Conservation (phyloP, 805 yeast species). For the Zygoascus bituminiphila region DNA sequence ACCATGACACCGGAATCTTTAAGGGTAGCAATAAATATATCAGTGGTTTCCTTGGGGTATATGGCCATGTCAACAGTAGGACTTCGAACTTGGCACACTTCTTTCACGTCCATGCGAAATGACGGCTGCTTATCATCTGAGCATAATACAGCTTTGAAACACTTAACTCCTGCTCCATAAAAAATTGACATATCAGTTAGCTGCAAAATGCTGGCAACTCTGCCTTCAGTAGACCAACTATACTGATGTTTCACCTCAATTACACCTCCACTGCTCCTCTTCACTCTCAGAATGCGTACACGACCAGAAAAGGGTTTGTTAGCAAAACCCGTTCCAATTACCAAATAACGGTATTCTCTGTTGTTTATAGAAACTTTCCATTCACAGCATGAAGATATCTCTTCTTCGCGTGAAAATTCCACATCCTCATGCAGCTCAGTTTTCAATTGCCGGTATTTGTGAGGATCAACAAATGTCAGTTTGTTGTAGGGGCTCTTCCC, state of each 20-base stretch:
- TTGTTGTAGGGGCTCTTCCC: neutral
- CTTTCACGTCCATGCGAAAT: neutral
- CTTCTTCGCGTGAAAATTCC: slow-evolving; percentile 7
- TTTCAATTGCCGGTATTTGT: neutral
- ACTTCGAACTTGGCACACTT: neutral
- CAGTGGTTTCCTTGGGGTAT: neutral
- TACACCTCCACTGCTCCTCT: slow-evolving; percentile 4
- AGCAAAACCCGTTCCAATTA: slow-evolving; percentile 10
- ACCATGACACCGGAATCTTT: neutral
- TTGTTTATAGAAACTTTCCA: slow-evolving; percentile 9
- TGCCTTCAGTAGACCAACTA: slow-evolving; percentile 6
- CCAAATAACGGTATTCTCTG: slow-evolving; percentile 9
- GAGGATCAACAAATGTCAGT: slow-evolving; percentile 11
- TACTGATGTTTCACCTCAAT: slow-evolving; percentile 8
- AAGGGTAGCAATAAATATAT: neutral
- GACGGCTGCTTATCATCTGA: neutral
- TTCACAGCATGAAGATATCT: slow-evolving; percentile 7
- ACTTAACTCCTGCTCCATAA: neutral
- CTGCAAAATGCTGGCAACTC: slow-evolving; percentile 5
- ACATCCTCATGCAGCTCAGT: neutral
- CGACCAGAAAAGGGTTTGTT: slow-evolving; percentile 2
- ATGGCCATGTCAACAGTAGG: neutral
- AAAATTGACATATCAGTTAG: slow-evolving; percentile 4
- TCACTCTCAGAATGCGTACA: slow-evolving; percentile 10
- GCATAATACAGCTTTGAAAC: neutral